These are phyloP conservation scores for Turritis glabra DNA, from an alignment of 345 rosid species.

Conservation along the genomic window DNA sequence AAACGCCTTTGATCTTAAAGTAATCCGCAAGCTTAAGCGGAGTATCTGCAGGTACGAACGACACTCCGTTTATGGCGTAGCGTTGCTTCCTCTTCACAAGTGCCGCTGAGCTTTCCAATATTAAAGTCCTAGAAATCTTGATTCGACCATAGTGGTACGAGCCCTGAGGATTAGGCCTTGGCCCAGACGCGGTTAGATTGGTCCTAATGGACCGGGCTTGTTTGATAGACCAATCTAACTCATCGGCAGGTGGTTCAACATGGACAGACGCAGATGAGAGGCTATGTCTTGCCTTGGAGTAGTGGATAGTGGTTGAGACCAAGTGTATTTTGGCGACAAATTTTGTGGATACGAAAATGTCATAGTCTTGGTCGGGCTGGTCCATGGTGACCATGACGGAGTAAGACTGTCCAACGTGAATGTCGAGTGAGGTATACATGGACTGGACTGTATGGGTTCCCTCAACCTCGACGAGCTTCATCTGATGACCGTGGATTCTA, in stretches of 20 bases:
- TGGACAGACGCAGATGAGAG: conserved; percentile 52
- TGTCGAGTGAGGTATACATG: conserved; percentile 59
- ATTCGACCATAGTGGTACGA: conserved; percentile 84
- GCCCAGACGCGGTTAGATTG: conserved; percentile 87
- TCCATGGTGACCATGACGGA: conserved; percentile 88
- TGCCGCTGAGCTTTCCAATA: conserved; percentile 62
- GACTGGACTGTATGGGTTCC: conserved; percentile 87
- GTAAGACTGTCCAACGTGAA: conserved; percentile 87
- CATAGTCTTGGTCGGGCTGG: conserved; percentile 61
- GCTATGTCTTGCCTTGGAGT: conserved; percentile 51
- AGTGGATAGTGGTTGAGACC: conserved; percentile 60
- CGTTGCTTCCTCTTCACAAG: conserved; percentile 67
- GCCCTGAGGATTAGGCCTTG: conserved; percentile 97
- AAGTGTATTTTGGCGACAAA: conserved; percentile 51
- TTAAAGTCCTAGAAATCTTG: conserved; percentile 59
- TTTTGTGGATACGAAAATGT: conserved; percentile 61
- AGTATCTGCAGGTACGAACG: conserved; percentile 68
- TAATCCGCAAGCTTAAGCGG: conserved; percentile 86
- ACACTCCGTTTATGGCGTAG: conserved; percentile 76
- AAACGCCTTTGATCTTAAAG: conserved; percentile 74
- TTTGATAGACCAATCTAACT: conserved; percentile 65
- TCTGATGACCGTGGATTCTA: conserved; percentile 63
- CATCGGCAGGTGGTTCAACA: conserved; percentile 17
- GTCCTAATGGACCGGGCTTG: conserved; percentile 91
- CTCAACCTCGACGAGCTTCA: conserved; percentile 89